Evolutionary conservation across 75 land plant genomes (phyloP), one percentile per base, ranked within the genome.

Genomic region (Larix kaempferi): DNA sequence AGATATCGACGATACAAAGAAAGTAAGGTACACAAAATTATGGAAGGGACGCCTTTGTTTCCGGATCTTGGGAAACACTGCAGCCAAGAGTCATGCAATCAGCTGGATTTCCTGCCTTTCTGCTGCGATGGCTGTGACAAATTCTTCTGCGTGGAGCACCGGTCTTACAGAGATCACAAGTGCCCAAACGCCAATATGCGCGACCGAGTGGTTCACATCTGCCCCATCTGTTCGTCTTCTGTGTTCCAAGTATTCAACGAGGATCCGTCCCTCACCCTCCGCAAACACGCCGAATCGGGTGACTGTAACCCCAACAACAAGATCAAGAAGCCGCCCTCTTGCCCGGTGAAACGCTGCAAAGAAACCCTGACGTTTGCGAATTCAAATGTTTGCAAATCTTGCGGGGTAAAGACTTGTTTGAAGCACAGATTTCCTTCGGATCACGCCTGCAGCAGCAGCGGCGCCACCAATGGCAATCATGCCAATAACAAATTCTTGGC

Each of bases 101-200:
- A 89, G 61, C 89, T 95, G 57, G 98, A 95, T 78, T 95, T 95
- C 74, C 86, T 95, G 5, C 98, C 98, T 17, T 95, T 95, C 83
- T 84, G 56, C 22, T 93, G 96, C 84, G 84, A 91, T 25, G 90
- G 82, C 11, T 95, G 96, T 57, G 69, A 57, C 23, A 65, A 88
- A 94, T 84, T 90, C 29, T 95, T 93, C 52, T 95, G 98, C 77
- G 52, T 89, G 56, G 92, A 95, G 78, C 96, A 95, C 79, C 77
- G 96, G 35, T 78, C 89, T 0, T 89, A 85, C 81, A 85, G 76
- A 59, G 61, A 84, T 1, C 96, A 95, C 80, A 73, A 80, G 6
- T 95, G 98, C 81, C 86, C 90, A 5, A 89, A 88, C 14, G 85
- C 85, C 1, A 84, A 83, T 4, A 80, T 63, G 63, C 84, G 81